Evolutionary conservation across 2,329 filamentous ascomycete species (phyloP).

Genomic region (Cladosporium sphaerospermum): DNA sequence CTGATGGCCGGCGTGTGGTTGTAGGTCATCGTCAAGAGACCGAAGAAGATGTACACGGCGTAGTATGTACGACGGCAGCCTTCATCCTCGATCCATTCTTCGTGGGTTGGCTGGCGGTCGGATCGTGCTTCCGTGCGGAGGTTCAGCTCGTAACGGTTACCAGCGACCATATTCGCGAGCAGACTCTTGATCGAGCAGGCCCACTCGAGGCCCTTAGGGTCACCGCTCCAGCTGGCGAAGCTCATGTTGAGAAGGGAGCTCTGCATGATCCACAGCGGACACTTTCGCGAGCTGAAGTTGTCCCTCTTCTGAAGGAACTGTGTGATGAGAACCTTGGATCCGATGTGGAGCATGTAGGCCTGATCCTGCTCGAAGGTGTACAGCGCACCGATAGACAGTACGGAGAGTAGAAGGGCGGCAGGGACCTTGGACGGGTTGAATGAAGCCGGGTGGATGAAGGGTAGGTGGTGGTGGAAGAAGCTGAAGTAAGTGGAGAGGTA

Average conservation of each 20-base stretch:
- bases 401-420: conserved; percentile 76
- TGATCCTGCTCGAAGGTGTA: conserved; percentile 97
- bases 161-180: conserved; percentile 96
- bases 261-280: conserved; percentile 97
- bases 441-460: conserved; percentile 87
- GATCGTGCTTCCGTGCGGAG: conserved; percentile 83
- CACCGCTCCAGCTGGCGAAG: conserved; percentile 98
- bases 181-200: conserved; percentile 98
- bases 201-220: conserved; percentile 96
- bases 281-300: conserved; percentile 96
- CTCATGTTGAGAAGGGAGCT: conserved; percentile 96
- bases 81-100: conserved; percentile 95
- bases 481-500: conserved; percentile 96
- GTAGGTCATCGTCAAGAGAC: conserved; percentile 87
- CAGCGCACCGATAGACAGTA: conserved; percentile 88
- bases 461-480: conserved; percentile 92
- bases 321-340: conserved; percentile 93
- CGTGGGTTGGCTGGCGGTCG: conserved; percentile 65
- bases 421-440: conserved; percentile 77
- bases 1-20: conserved; percentile 97
- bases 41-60: conserved; percentile 98
- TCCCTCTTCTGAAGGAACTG: conserved; percentile 97
- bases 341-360: conserved; percentile 94
- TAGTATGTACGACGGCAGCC: conserved; percentile 95
- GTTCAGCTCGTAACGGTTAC: conserved; percentile 94